Evolutionary conservation across 148 eudicot species (phyloP), one percentile per base, ranked within the genome.

Genomic region (Linanthus parryae): DNA sequence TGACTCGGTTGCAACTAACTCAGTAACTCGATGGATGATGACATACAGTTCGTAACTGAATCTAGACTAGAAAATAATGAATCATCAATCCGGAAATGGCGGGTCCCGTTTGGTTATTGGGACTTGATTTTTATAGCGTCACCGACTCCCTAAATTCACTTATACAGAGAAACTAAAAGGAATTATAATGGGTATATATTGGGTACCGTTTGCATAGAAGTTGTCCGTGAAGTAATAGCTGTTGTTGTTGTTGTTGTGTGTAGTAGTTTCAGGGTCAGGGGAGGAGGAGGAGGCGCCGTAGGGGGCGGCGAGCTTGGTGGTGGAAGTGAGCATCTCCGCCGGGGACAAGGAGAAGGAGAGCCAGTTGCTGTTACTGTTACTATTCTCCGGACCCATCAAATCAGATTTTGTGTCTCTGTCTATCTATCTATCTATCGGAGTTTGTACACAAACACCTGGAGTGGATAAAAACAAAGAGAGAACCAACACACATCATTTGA

Each of bases 191-290:
- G n/a, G n/a, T n/a, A n/a, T n/a, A n/a, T n/a, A n/a, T n/a, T n/a
- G n/a, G n/a, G 5, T 62, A 82, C 83, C 83, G 25, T 58, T 68
- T 8, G 75, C 43, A 58, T 75, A 86, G 67, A 70, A 83, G 48
- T 79, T 57, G 63, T 75, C 77, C 48, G 63, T 70, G 61, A 61
- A 77, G 48, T 70, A 77, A 54, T 51, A 64, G 2, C 70, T 71
- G n/a, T n/a, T n/a, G n/a, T n/a, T n/a, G n/a, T n/a, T n/a, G n/a
- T n/a, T n/a, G n/a, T n/a, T n/a, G n/a, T n/a, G n/a, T n/a, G n/a
- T n/a, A n/a, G n/a, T n/a, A n/a, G n/a, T n/a, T n/a, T 63, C 76
- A 30, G 73, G 53, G 30, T 66, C 58, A 56, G 51, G 52, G 27
- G 67, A 22, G 22, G 63, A 16, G 14, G 72, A 9, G 18, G 54